Evolutionary conservation across 257 asterid genomes (phyloP).

Genomic region (Leptodermis oblonga): DNA sequence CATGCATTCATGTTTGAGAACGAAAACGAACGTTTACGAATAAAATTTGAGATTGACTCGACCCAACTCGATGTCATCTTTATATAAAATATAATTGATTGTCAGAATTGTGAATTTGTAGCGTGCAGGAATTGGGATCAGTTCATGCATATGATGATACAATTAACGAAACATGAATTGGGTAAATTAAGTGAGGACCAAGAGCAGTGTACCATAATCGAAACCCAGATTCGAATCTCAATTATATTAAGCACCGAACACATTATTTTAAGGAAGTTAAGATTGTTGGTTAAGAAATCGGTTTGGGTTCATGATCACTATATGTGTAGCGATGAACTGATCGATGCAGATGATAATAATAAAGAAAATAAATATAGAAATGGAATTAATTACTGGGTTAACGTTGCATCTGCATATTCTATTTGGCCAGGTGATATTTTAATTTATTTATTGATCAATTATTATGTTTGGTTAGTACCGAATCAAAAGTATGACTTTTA

Average conservation of each 20-base stretch:
- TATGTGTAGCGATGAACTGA: no score
- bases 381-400: neutral
- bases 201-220: slow-evolving; percentile 53
- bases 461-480: neutral
- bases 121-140: slow-evolving; percentile 22
- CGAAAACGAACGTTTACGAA: neutral
- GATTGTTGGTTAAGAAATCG: slow-evolving; percentile 9
- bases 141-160: slow-evolving; percentile 31
- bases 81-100: no score
- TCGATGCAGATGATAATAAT: neutral
- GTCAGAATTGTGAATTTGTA: no score
- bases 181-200: slow-evolving; percentile 29
- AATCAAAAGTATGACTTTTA: slow-evolving; percentile 8
- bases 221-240: slow-evolving; percentile 42
- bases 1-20: slow-evolving; percentile 8
- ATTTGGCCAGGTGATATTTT: neutral
- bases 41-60: neutral
- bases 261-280: neutral
- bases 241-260: neutral
- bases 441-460: neutral
- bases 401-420: neutral
- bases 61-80: neutral
- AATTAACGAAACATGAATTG: slow-evolving; percentile 18
- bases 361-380: neutral
- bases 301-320: neutral